Conservation (phyloP, 768 basidiomycete genomes). For the Pleurotus pulmonarius region DNA sequence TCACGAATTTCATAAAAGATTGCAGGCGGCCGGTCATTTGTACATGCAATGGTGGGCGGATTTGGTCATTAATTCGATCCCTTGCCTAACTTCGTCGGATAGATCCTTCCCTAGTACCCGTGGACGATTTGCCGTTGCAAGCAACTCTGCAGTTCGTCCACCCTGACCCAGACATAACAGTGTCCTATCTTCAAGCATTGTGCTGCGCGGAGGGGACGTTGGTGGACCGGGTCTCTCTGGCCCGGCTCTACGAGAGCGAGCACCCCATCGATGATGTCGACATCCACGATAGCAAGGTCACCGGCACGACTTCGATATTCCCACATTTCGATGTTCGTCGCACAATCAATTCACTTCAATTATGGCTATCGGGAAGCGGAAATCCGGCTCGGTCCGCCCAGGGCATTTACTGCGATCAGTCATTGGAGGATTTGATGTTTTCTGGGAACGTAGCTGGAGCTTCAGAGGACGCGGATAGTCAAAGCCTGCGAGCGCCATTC, state of each 20-base stretch:
- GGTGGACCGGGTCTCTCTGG: slow-evolving; percentile 38
- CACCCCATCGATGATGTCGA: slow-evolving; percentile 26
- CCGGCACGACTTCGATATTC: slow-evolving; percentile 13
- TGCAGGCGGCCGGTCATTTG: slow-evolving; percentile 87
- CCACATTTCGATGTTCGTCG: slow-evolving; percentile 57
- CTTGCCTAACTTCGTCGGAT: slow-evolving; percentile 9
- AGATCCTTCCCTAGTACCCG: slow-evolving; percentile 76
- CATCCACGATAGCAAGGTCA: slow-evolving; percentile 23
- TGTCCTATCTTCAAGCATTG: slow-evolving; percentile 66
- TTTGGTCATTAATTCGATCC: slow-evolving; percentile 10
- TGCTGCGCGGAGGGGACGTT: slow-evolving; percentile 53
- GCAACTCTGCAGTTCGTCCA: slow-evolving; percentile 62
- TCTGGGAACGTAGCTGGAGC: background rate
- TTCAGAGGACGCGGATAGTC: background rate
- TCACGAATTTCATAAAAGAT: slow-evolving; percentile 76
- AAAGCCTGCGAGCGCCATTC: slow-evolving; percentile 9
- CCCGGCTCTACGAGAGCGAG: slow-evolving; percentile 40
- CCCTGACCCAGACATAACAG: slow-evolving; percentile 49
- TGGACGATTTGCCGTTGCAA: slow-evolving; percentile 74
- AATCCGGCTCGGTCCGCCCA: slow-evolving; percentile 3
- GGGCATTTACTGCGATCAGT: background rate
- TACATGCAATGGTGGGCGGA: slow-evolving; percentile 85
- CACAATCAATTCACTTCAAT: slow-evolving; percentile 61
- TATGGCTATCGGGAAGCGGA: slow-evolving; percentile 30
- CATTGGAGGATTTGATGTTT: slow-evolving; percentile 1